phyloP scores from a whole-genome alignment of 202 grass and related monocot species.

The Schoenoplectus tabernaemontani region DNA sequence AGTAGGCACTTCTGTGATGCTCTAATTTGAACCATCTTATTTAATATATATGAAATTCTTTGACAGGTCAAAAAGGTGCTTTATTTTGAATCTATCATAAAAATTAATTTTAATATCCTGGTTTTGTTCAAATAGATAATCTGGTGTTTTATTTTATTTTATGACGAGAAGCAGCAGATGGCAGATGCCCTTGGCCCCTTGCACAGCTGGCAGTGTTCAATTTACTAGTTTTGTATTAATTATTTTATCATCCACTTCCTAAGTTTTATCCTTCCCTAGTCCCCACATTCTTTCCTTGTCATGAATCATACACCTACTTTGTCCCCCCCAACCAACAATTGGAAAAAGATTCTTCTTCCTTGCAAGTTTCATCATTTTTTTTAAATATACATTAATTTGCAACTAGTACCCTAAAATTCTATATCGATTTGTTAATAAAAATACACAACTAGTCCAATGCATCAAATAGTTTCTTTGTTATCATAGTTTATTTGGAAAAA shows the following conservation, averaged over 20 bases:
- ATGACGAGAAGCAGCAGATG: not conserved
- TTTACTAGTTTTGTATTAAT: conserved; percentile 2
- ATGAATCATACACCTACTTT: conserved; percentile 6
- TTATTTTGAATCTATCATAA: not conserved
- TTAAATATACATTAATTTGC: not conserved
- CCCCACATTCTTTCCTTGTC: conserved; percentile 13
- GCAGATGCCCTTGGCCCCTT: not conserved
- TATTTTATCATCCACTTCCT: conserved; percentile 10
- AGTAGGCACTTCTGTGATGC: not conserved
- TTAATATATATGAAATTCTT: not conserved
- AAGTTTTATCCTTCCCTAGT: not conserved
- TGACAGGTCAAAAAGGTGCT: not conserved
- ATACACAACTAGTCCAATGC: not conserved
- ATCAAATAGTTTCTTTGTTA: not conserved
- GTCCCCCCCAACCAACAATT: conserved; percentile 10
- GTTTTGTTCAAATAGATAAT: not conserved
- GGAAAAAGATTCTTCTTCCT: not conserved
- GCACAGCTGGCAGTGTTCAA: not conserved
- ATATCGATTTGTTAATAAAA: not conserved
- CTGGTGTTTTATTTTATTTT: not conserved
- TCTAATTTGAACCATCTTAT: not conserved
- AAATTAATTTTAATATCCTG: not conserved
- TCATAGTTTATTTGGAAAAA: not conserved
- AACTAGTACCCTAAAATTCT: not conserved
- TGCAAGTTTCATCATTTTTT: not conserved